Base-by-base conservation (phyloP, 805 yeast genomes). In the Ogataea paraovalis region DNA sequence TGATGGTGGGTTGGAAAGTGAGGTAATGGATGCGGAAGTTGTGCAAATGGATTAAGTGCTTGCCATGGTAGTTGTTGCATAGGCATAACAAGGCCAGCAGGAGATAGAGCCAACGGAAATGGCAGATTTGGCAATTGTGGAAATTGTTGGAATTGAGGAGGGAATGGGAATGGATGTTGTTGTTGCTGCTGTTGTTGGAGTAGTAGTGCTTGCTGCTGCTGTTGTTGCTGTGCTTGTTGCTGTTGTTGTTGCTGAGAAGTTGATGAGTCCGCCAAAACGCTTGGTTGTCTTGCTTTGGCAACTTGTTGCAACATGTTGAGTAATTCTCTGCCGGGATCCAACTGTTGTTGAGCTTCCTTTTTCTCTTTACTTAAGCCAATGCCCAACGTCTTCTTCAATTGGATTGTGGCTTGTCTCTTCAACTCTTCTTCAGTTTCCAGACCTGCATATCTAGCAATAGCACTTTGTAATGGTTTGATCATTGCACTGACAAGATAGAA, bases 261-360 rank as follows among this genome's bases (percentile, higher is more conserved):
- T 39, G 39, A 37, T 27, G 39, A 21, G 22, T 38, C 28, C 10
- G 33, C 49, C 39, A 36, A 38, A 19, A 36, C 32, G 36, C 54
- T 52, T 28, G 61, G 53, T 39, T 59, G 61, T 33, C 59, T 57
- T 16, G 59, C 61, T 27, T 62, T 63, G 7, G 76, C 72, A 16
- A 78, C 76, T 41, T 67, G 63, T 52, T 77, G 80, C 50, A 86
- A 70, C 62, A 85, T 74, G 51, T 83, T 79, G 57, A 86, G 73
- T 48, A 86, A 64, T 45, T 84, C 92, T 72, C 92, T 82, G 30
- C 94, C 94, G 1, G 90, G 89, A 64, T 85, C 92, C 25, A 64
- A 62, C 48, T 46, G 63, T 44, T 45, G 56, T 53, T 49, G 57
- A 5, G 50, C 47, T 16, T 52, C 57, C 27, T 47, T 43, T 32